A percentile compares a stretch with the other conserved stretches of the same genome.
Conservation (phyloP, 345 rosid genomes). For the Leavenworthia alabamica region DNA sequence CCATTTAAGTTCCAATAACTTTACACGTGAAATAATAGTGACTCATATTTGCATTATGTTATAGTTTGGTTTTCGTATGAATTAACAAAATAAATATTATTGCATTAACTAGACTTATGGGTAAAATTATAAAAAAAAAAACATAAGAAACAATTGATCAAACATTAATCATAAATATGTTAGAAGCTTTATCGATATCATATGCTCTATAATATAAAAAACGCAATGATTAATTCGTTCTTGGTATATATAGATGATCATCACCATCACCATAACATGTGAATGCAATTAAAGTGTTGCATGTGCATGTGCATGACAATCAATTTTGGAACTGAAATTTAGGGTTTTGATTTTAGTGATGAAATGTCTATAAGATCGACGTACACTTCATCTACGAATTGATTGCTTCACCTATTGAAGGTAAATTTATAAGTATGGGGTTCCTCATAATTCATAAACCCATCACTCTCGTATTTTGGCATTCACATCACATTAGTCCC, state of each 20-base stretch:
- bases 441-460: constrained; percentile 24
- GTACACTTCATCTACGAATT: constrained; percentile 17
- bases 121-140: too few species aligned
- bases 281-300: constrained; percentile 20
- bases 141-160: too few species aligned
- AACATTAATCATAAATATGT: too few species aligned
- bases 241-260: constrained; percentile 4
- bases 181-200: too few species aligned
- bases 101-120: too few species aligned
- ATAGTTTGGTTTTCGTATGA: too few species aligned
- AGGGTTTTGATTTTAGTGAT: constrained; percentile 30
- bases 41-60: too few species aligned
- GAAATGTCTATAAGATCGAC: constrained; percentile 28
- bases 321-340: constrained; percentile 30
- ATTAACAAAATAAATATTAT: too few species aligned
- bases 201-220: too few species aligned
- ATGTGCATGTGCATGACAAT: constrained; percentile 31
- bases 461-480: constrained; percentile 23
- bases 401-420: constrained; percentile 27
- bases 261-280: constrained; percentile 19
- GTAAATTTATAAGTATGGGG: constrained; percentile 26
- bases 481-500: constrained; percentile 29
- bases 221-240: too few species aligned
- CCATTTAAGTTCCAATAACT: not conserved
- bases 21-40: not conserved